Conservation (phyloP, 2,329 filamentous ascomycete species). For the Dryadomyces quercus-mongolicae region DNA sequence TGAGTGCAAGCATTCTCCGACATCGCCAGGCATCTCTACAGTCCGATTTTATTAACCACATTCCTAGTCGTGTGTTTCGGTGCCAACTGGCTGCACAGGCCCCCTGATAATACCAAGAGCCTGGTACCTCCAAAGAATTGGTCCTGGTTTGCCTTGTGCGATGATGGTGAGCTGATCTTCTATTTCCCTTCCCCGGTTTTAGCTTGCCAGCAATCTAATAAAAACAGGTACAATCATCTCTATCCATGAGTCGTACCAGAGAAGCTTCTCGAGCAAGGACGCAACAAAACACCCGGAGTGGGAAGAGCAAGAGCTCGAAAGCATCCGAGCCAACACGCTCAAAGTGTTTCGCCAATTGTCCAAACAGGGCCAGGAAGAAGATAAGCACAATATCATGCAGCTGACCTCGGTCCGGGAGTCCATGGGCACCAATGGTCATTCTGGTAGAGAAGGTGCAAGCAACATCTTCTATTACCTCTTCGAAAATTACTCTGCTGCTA, state of each 20-base stretch:
- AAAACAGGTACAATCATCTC: constrained; percentile 52
- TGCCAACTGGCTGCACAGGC: constrained; percentile 50
- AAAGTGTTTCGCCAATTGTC: constrained; percentile 27
- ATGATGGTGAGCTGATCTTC: constrained; percentile 37
- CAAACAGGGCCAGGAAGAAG: constrained; percentile 22
- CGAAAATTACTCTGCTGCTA: constrained; percentile 51
- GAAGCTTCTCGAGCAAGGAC: constrained; percentile 14
- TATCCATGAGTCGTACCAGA: constrained; percentile 46
- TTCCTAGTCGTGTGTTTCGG: constrained; percentile 53
- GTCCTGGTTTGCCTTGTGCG: constrained; percentile 60
- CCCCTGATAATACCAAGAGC: constrained; percentile 16
- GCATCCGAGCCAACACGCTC: constrained; percentile 25
- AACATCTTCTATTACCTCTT: constrained; percentile 56
- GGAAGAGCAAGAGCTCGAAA: constrained; percentile 18
- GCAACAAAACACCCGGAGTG: constrained; percentile 12
- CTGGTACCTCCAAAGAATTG: constrained; percentile 36
- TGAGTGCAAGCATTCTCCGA: constrained; percentile 22
- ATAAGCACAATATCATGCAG: constrained; percentile 27
- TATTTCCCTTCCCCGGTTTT: too few species aligned
- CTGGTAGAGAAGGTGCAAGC: constrained; percentile 38
- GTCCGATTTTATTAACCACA: not conserved
- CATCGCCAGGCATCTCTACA: too few species aligned
- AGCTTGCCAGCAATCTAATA: not conserved
- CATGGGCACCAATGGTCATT: constrained; percentile 14
- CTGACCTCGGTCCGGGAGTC: constrained; percentile 26